Base-by-base conservation (phyloP, 1,139 yeast species). In the Suhomyces choctaworum region DNA sequence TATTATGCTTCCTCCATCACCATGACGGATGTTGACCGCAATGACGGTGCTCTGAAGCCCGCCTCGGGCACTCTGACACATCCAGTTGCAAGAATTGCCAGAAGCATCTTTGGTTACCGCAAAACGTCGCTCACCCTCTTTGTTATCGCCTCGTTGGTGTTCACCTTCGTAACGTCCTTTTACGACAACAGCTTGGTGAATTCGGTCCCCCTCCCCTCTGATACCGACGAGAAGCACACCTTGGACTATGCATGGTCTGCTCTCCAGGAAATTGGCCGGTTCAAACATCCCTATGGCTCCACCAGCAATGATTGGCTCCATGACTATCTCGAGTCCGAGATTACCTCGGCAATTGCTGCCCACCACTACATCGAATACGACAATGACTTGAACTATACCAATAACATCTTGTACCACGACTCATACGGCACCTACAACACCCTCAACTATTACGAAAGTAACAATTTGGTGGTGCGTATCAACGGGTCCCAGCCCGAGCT, bases 281-380 rank as follows among this genome's bases (percentile, higher is more conserved):
- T 70, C 27, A 79, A 78, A 41, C 97, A 90, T 59, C 88, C 96
- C 0, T 89, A 84, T 57, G 78, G 79, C 17, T 82, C 96, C 0
- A 74, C 68, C 37, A 86, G 81, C 6, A 89, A 88, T 58, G 95
- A 83, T 54, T 66, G 62, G 19, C 88, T 88, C 10, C 92, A 85
- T 55, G 81, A 79, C 44, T 86, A 80, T 52, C 60, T 90, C 29
- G 56, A 77, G 32, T 40, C 54, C 5, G 65, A 76, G 39, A 76
- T 82, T 13, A 37, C 45, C 2, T 38, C 50, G 2, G 49, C 76
- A 8, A 45, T 59, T 8, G 48, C 52, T 0, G 44, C 50, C 4
- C 51, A 56, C 25, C 40, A 55, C 1, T 66, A 70, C 34, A 66
- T 75, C 27, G 80, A 76, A 36, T 73, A 69, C 40, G 81, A 78